phyloP scores from a whole-genome alignment of 192 early-diverging fungal genomes.

The Paraglomus occultum region DNA sequence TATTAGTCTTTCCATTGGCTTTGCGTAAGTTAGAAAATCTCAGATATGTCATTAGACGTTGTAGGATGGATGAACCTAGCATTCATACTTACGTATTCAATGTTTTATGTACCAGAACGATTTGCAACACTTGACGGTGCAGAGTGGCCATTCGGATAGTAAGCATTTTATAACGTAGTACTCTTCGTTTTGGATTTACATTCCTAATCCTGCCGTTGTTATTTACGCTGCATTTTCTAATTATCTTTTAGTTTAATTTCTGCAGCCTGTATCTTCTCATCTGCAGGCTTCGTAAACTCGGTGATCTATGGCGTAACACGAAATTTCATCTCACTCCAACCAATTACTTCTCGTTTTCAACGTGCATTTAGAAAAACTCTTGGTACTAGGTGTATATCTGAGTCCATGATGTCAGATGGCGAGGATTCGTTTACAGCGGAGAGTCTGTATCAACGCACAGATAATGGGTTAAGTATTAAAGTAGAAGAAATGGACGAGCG shows the following conservation, averaged over 20 bases:
- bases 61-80: no score
- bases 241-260: not conserved
- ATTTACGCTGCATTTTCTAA: not conserved
- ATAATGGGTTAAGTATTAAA: no score
- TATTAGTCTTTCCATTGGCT: no score
- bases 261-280: not conserved
- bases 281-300: conserved; percentile 6
- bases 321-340: conserved; percentile 16
- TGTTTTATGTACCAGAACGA: conserved; percentile 6
- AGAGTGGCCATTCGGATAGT: not conserved
- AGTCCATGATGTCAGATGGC: no score
- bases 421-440: no score
- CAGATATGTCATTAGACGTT: no score
- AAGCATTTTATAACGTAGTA: not conserved
- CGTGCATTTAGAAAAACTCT: no score
- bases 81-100: no score
- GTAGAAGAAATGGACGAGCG: no score
- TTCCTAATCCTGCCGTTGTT: not conserved
- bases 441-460: no score
- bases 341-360: not conserved
- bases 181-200: not conserved
- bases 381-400: no score
- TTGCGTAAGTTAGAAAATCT: no score
- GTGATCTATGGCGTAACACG: conserved; percentile 27
- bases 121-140: not conserved